These are phyloP conservation scores for Bipolaris bicolor DNA, from an alignment of 2,329 filamentous ascomycete genomes.

Conservation along the genomic window DNA sequence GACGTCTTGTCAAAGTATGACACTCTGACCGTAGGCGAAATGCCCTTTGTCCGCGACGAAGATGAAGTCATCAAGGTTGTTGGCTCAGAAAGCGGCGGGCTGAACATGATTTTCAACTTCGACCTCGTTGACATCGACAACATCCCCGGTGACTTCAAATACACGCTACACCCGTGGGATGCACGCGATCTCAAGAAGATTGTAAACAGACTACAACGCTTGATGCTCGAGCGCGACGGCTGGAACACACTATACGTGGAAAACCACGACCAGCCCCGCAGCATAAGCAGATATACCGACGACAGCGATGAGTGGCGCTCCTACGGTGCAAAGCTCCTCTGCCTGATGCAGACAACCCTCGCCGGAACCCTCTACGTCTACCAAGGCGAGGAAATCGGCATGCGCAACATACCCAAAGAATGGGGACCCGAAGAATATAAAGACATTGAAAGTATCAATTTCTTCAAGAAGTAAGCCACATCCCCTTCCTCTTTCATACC, in stretches of 20 bases:
- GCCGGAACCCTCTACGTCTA: constrained; percentile 58
- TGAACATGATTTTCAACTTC: constrained; percentile 71
- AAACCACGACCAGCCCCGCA: constrained; percentile 61
- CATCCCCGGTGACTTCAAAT: constrained; percentile 46
- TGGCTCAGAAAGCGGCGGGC: constrained; percentile 54
- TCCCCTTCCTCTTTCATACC: too few relatives aligned
- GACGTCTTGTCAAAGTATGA: constrained; percentile 65
- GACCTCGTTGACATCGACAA: constrained; percentile 51
- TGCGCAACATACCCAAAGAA: constrained; percentile 54
- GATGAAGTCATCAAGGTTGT: constrained; percentile 57
- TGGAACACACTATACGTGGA: constrained; percentile 61
- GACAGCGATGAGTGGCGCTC: constrained; percentile 56
- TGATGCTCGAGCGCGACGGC: constrained; percentile 48
- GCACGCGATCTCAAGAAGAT: constrained; percentile 42
- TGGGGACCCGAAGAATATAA: constrained; percentile 57
- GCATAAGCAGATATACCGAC: constrained; percentile 56
- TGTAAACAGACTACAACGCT: constrained; percentile 42
- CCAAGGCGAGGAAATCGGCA: constrained; percentile 60
- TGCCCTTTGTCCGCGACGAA: constrained; percentile 60
- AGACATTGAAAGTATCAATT: constrained; percentile 63
- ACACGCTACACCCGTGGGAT: constrained; percentile 43
- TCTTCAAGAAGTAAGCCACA: constrained; percentile 52
- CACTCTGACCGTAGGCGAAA: constrained; percentile 70
- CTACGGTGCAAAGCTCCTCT: constrained; percentile 56
- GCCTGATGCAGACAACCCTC: constrained; percentile 56